These are phyloP conservation scores for Powellomyces hirtus DNA, from an alignment of 192 early-diverging fungal species.

Conservation along the genomic window DNA sequence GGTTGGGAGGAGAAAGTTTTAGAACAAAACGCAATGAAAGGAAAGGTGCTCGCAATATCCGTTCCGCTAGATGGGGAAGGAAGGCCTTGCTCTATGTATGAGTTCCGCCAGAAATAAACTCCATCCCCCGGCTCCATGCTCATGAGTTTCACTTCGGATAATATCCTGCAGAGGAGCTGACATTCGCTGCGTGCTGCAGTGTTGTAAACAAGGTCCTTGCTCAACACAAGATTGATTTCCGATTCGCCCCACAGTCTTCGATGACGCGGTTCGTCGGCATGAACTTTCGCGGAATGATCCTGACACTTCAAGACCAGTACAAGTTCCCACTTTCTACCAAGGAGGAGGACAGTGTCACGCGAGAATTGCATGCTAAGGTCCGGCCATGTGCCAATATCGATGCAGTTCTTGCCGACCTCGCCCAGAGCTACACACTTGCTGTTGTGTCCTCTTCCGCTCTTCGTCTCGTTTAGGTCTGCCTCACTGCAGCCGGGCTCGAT, in stretches of 20 bases:
- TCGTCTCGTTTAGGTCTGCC: background rate
- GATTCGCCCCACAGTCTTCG: constrained; percentile 1
- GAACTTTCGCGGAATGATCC: constrained; percentile 19
- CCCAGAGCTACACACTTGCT: constrained; percentile 2
- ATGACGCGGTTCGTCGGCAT: constrained; percentile 13
- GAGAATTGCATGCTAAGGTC: background rate
- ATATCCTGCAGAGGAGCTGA: constrained; percentile 13
- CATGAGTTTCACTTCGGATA: too few species aligned
- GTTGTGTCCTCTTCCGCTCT: constrained; percentile 13
- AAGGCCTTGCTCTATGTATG: too few species aligned
- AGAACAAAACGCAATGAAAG: too few species aligned
- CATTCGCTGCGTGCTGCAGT: constrained; percentile 4
- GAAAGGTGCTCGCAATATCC: too few species aligned
- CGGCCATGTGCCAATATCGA: constrained; percentile 4
- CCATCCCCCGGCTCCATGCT: too few species aligned
- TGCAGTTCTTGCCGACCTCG: constrained; percentile 7
- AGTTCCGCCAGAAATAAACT: too few species aligned
- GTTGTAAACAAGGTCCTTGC: constrained; percentile 14
- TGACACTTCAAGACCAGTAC: constrained; percentile 3
- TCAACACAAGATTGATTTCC: background rate
- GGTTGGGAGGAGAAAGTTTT: too few species aligned
- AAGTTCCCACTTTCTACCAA: background rate
- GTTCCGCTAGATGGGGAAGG: too few species aligned
- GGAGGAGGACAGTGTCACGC: constrained; percentile 5
- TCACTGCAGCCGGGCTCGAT: background rate